Conservation (phyloP, 2,329 filamentous ascomycete species). For the Monilinia aucupariae region DNA sequence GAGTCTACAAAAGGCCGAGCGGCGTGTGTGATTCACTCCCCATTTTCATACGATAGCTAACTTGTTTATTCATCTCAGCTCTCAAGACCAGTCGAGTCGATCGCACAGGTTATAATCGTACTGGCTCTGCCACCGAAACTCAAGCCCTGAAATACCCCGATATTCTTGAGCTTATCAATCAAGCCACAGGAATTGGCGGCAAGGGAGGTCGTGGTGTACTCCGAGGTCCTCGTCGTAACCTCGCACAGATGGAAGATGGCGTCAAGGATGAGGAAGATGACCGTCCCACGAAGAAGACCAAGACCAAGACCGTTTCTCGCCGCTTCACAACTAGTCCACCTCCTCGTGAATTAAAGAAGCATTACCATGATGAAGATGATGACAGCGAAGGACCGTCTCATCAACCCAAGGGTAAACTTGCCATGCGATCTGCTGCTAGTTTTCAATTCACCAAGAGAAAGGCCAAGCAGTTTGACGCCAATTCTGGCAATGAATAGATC, state of each 20-base stretch:
- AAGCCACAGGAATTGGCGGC: neutral
- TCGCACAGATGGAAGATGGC: neutral
- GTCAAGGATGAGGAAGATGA: neutral
- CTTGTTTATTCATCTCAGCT: neutral
- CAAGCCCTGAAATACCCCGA: slow-evolving; percentile 6
- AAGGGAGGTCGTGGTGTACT: slow-evolving; percentile 1
- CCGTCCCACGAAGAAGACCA: neutral
- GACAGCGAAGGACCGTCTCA: neutral
- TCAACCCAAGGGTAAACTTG: too few relatives aligned
- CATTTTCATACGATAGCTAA: neutral
- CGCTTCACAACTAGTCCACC: neutral
- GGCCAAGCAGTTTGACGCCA: neutral
- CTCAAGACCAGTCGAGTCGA: neutral
- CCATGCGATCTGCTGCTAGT: neutral
- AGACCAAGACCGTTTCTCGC: neutral
- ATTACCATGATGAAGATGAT: neutral
- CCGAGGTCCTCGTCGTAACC: neutral
- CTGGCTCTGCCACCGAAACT: neutral
- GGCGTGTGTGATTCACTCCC: neutral
- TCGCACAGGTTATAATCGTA: neutral
- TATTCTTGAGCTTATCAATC: neutral
- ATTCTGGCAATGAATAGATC: neutral
- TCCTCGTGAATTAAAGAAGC: neutral
- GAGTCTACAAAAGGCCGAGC: neutral
- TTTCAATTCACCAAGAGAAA: neutral